Percentiles rank a stretch among this genome's conserved stretches.
phyloP scores from a whole-genome alignment of 345 rosid species.

The Eucalyptus pauciflora region DNA sequence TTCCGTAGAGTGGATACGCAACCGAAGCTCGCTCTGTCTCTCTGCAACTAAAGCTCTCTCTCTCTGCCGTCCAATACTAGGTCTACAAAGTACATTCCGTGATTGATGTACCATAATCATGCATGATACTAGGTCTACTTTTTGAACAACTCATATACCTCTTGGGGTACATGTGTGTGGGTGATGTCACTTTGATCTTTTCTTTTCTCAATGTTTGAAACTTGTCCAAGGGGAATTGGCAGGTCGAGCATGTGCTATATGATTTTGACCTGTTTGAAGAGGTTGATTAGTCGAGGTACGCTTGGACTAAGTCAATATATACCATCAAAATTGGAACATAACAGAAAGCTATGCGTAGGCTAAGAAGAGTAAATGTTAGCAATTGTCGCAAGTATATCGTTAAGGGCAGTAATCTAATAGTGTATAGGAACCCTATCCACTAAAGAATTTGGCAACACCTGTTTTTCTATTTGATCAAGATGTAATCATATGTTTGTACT shows the following conservation, averaged over 20 bases:
- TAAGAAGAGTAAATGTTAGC: background rate
- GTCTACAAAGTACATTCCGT: background rate
- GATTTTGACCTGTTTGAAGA: background rate
- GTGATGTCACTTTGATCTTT: background rate
- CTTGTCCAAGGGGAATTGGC: background rate
- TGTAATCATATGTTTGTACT: background rate
- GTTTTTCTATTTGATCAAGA: background rate
- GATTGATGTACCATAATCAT: background rate
- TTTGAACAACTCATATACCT: background rate
- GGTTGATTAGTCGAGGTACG: background rate
- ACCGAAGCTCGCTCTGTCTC: background rate
- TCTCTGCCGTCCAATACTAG: background rate
- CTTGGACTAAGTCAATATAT: background rate
- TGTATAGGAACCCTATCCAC: background rate
- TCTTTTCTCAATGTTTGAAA: background rate
- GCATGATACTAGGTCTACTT: background rate
- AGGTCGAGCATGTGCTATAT: background rate
- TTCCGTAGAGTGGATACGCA: background rate
- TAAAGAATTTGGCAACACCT: background rate
- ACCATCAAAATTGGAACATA: background rate
- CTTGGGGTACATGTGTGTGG: background rate
- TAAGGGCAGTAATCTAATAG: background rate
- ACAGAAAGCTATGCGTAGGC: background rate
- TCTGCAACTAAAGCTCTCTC: background rate
- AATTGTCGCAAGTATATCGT: background rate